Percentiles rank a stretch among this genome's conserved stretches.
These are phyloP conservation scores for Hevea brasiliensis DNA, from an alignment of 345 rosid species.

Conservation along the genomic window DNA sequence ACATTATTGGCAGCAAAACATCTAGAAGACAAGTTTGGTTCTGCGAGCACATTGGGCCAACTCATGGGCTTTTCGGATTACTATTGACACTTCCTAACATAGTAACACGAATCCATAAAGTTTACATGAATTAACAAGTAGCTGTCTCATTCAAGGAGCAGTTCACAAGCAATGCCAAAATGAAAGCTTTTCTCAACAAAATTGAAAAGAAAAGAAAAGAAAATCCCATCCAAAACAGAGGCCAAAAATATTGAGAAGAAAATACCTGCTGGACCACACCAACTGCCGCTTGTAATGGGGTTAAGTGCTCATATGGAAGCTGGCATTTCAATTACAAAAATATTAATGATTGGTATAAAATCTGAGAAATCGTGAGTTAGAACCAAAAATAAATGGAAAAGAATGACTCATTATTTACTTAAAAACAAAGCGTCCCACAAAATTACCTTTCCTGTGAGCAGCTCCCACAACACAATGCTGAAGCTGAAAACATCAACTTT, in stretches of 20 bases:
- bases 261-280: slow-evolving; percentile 69
- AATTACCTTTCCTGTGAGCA: slow-evolving; percentile 63
- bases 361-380: background rate
- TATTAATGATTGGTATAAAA: background rate
- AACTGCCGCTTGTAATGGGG: slow-evolving; percentile 65
- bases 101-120: background rate
- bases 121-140: background rate
- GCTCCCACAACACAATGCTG: slow-evolving; percentile 64
- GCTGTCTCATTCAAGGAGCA: too few relatives aligned
- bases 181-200: background rate
- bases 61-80: background rate
- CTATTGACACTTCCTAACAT: background rate
- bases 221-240: background rate
- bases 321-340: slow-evolving; percentile 27
- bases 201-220: background rate
- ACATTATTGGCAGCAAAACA: background rate
- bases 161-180: background rate
- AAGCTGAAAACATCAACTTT: slow-evolving; percentile 71
- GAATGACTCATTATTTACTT: background rate
- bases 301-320: slow-evolving; percentile 61
- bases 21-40: too few relatives aligned
- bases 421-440: background rate
- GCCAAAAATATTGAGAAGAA: background rate
- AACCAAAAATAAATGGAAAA: too few relatives aligned
- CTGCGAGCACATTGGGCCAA: background rate